Percentiles rank a stretch among this genome's conserved stretches.
Evolutionary conservation across 1,284 basidiomycete genomes (phyloP).

Genomic region (Malassezia equina): DNA sequence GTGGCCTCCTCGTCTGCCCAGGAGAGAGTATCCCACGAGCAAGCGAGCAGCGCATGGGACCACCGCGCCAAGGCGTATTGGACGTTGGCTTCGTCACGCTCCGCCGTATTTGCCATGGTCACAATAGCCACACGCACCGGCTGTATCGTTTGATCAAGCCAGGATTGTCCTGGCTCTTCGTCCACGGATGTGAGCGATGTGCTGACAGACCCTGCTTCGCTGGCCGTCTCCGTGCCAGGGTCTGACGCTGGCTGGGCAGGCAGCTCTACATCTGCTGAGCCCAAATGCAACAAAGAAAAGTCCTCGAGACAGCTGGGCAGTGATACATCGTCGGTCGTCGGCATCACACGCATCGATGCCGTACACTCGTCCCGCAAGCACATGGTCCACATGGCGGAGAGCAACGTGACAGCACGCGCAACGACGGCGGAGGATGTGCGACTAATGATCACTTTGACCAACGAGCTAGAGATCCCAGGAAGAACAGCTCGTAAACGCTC

Average conservation of each 20-base stretch:
- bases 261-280: neutral
- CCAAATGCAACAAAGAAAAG: neutral
- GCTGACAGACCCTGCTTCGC: neutral
- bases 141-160: conserved; percentile 12
- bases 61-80: conserved; percentile 2
- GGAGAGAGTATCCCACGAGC: neutral
- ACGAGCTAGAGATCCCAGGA: conserved; percentile 11
- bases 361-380: conserved; percentile 12
- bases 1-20: conserved; percentile 1
- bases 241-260: neutral
- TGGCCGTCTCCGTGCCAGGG: neutral
- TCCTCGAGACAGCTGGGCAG: conserved; percentile 6
- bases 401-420: neutral
- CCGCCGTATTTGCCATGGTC: neutral
- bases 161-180: neutral
- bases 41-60: neutral
- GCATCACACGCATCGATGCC: neutral
- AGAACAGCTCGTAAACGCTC: conserved; percentile 4
- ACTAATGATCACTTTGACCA: neutral
- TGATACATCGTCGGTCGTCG: neutral
- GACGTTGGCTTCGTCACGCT: neutral
- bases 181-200: conserved; percentile 1
- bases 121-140: conserved; percentile 2
- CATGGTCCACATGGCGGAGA: conserved; percentile 3
- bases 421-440: neutral